Percentiles rank a stretch among this genome's conserved stretches.
Evolutionary conservation across 768 basidiomycete genomes (phyloP).

Genomic region (Mycena pura): DNA sequence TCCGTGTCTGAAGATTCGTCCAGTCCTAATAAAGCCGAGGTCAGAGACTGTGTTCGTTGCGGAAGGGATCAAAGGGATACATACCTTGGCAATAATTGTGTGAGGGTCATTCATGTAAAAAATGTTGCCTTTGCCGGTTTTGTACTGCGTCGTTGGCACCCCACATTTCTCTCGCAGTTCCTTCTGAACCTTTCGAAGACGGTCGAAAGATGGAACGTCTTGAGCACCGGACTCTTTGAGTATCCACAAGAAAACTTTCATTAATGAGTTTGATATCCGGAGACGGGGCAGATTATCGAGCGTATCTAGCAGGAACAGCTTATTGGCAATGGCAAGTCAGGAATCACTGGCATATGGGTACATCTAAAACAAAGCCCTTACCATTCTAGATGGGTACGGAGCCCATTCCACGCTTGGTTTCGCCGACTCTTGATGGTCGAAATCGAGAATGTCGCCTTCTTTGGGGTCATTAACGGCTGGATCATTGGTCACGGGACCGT

Average conservation of each 20-base stretch:
- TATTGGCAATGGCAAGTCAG: not conserved
- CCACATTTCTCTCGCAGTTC: not conserved
- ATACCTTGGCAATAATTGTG: not conserved
- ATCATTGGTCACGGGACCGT: not conserved
- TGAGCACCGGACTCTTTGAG: not conserved
- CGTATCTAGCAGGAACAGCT: slow-evolving; percentile 11
- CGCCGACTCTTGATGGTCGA: not conserved
- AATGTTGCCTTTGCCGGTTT: not conserved
- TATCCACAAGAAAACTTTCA: not conserved
- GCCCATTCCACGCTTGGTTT: not conserved
- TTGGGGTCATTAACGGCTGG: not conserved
- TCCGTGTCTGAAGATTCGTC: slow-evolving; percentile 33
- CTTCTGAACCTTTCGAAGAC: not conserved
- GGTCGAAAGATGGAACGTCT: not conserved
- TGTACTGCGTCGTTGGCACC: not conserved
- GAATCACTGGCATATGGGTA: not conserved
- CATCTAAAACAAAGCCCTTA: not conserved
- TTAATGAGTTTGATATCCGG: too few relatives aligned
- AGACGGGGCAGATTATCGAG: slow-evolving; percentile 9
- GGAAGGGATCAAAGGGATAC: not conserved
- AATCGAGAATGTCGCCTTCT: not conserved
- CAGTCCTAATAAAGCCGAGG: slow-evolving; percentile 33
- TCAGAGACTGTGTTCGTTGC: not conserved
- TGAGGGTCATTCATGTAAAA: not conserved
- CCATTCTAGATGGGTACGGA: too few relatives aligned